Conservation (phyloP, 2,329 filamentous ascomycete genomes). For the Fusarium tupiense region DNA sequence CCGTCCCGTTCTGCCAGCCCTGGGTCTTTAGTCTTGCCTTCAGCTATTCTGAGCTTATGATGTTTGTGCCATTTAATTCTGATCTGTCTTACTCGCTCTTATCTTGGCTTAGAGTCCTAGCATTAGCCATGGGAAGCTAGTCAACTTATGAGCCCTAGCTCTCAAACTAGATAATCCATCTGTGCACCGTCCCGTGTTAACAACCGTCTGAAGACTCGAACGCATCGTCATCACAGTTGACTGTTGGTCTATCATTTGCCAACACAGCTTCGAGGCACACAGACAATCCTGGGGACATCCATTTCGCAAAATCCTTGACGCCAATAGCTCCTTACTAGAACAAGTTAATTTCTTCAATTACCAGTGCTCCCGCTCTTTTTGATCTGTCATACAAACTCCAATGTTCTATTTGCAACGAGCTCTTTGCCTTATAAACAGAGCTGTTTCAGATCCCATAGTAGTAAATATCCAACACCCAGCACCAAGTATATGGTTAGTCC, state of each 20-base stretch:
- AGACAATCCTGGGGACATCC: conserved; percentile 6
- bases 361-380: conserved; percentile 22
- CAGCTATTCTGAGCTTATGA: background rate
- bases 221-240: background rate
- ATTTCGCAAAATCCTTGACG: conserved; percentile 16
- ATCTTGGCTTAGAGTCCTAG: conserved; percentile 14
- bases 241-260: background rate
- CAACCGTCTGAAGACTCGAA: conserved; percentile 2
- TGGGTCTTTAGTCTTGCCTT: conserved; percentile 2
- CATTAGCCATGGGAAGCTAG: conserved; percentile 25
- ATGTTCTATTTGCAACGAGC: conserved; percentile 9
- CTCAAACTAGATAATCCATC: background rate
- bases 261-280: background rate
- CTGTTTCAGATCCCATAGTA: conserved; percentile 5
- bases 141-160: conserved; percentile 15
- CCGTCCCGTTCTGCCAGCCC: conserved; percentile 20
- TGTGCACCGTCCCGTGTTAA: conserved; percentile 18
- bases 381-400: conserved; percentile 24
- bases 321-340: conserved; percentile 7
- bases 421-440: conserved; percentile 15
- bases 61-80: conserved; percentile 31
- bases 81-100: conserved; percentile 12
- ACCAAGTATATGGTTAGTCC: conserved; percentile 12
- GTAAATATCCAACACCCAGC: conserved; percentile 29
- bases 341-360: conserved; percentile 13